Evolutionary conservation across 495 filamentous ascomycete genomes (phyloP).

Genomic region (Trichoderma erinaceum): DNA sequence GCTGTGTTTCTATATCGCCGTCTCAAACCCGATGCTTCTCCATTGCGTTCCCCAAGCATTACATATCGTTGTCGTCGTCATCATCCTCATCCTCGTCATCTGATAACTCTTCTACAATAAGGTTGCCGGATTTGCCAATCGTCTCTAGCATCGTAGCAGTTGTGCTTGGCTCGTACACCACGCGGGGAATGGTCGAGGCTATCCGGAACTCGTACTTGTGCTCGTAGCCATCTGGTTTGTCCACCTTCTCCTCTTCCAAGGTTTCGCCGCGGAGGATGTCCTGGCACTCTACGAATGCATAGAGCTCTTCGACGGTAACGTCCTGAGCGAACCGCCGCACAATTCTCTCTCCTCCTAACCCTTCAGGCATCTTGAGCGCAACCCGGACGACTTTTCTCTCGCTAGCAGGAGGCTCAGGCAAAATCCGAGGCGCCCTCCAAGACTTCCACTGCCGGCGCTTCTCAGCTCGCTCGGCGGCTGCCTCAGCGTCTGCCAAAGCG

Average conservation of each 20-base stretch:
- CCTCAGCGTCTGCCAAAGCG: constrained; percentile 55
- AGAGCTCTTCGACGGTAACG: constrained; percentile 75
- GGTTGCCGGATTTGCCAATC: constrained; percentile 77
- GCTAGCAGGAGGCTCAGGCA: constrained; percentile 58
- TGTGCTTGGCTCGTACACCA: constrained; percentile 62
- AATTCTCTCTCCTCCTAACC: constrained; percentile 54
- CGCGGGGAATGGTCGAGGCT: constrained; percentile 74
- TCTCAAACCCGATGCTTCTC: background rate
- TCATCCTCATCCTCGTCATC: constrained; percentile 28
- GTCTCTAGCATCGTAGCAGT: constrained; percentile 59
- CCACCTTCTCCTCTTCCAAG: constrained; percentile 29
- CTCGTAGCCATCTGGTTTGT: constrained; percentile 60
- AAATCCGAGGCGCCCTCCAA: constrained; percentile 67
- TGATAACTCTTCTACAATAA: constrained; percentile 66
- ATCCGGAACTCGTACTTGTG: constrained; percentile 78
- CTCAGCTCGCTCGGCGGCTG: constrained; percentile 49
- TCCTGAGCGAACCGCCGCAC: constrained; percentile 63
- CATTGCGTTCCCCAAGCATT: background rate
- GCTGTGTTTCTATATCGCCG: too few species aligned
- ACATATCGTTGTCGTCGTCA: background rate
- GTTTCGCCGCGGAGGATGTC: constrained; percentile 45
- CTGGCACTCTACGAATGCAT: constrained; percentile 94
- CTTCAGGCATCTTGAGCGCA: constrained; percentile 68
- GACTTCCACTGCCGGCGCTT: constrained; percentile 66
- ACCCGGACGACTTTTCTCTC: constrained; percentile 70